Evolutionary conservation across 371 early-diverging fungal genomes (phyloP).

Genomic region (Rhizopus delemar): DNA sequence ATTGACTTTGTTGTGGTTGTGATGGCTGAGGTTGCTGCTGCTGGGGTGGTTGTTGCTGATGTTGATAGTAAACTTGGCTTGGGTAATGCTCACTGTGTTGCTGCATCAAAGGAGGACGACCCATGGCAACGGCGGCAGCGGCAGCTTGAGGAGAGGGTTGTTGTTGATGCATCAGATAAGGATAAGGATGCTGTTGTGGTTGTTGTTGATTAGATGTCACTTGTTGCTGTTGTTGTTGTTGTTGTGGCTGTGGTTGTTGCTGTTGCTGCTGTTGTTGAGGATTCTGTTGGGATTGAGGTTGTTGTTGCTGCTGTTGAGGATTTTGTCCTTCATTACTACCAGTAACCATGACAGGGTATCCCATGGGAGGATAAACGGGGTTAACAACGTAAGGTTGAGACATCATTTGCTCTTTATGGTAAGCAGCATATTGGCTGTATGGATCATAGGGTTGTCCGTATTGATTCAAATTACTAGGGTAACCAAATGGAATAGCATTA

Average conservation of each 20-base stretch:
- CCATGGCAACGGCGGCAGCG: constrained; percentile 10
- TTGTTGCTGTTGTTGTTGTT: constrained; percentile 20
- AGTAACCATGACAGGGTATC: constrained; percentile 41
- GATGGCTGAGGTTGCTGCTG: constrained; percentile 25
- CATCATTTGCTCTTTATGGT: constrained; percentile 44
- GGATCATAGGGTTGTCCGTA: constrained; percentile 51
- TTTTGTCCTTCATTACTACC: constrained; percentile 20
- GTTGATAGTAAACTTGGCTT: constrained; percentile 3
- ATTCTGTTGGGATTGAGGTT: constrained; percentile 12
- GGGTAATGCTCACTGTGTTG: constrained; percentile 9
- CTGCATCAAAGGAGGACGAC: constrained; percentile 16
- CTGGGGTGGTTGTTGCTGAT: constrained; percentile 19
- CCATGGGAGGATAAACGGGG: constrained; percentile 42
- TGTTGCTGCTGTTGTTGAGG: constrained; percentile 32
- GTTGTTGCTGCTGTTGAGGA: constrained; percentile 30
- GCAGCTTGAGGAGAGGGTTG: constrained; percentile 6
- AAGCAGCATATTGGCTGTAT: constrained; percentile 36
- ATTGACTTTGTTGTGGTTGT: constrained; percentile 28
- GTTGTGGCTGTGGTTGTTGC: constrained; percentile 16
- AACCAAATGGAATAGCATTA: constrained; percentile 36
- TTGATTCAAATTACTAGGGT: constrained; percentile 47
- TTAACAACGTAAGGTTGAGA: constrained; percentile 45
- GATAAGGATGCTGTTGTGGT: constrained; percentile 3
- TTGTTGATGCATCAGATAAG: constrained; percentile 6
- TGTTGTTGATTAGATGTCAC: not conserved